Conservation (phyloP, 768 basidiomycete species). For the Podaxis pistillaris region DNA sequence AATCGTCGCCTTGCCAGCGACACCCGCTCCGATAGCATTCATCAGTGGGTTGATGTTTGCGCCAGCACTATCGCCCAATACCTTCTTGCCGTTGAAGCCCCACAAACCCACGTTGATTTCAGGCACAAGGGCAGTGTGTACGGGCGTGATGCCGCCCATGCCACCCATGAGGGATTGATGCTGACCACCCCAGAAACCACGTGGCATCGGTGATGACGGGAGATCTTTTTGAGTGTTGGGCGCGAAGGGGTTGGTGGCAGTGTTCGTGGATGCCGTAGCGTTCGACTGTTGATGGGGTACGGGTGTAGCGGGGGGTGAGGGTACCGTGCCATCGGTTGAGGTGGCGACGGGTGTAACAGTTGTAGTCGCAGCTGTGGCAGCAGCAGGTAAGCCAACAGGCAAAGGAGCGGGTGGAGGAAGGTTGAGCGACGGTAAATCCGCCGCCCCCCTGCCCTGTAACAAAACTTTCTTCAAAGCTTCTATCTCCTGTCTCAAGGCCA, state of each 20-base stretch:
- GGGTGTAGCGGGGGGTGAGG: slow-evolving; percentile 1
- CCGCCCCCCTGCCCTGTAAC: slow-evolving; percentile 61
- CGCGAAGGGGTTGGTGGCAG: slow-evolving; percentile 37
- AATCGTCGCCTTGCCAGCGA: slow-evolving; percentile 16
- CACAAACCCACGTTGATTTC: slow-evolving; percentile 40
- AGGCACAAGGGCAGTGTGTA: slow-evolving; percentile 81
- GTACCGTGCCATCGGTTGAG: slow-evolving; percentile 5
- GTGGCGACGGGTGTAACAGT: background rate
- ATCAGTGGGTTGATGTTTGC: slow-evolving; percentile 69
- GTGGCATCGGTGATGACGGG: slow-evolving; percentile 49
- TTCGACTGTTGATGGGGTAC: slow-evolving; percentile 3
- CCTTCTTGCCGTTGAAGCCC: slow-evolving; percentile 4
- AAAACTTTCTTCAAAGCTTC: slow-evolving; percentile 70
- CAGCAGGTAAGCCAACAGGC: slow-evolving; percentile 39
- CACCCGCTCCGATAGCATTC: slow-evolving; percentile 43
- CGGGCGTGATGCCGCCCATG: slow-evolving; percentile 73
- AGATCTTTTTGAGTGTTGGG: slow-evolving; percentile 81
- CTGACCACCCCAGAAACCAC: slow-evolving; percentile 77
- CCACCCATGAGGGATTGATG: slow-evolving; percentile 24
- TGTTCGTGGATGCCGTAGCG: slow-evolving; percentile 4
- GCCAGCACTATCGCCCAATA: slow-evolving; percentile 18
- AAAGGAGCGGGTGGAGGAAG: slow-evolving; percentile 52
- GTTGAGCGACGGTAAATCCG: slow-evolving; percentile 33
- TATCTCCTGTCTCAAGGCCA: slow-evolving; percentile 78
- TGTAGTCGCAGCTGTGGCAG: slow-evolving; percentile 20